Base-by-base conservation (phyloP, 257 asterid genomes). In the Nicotiana attenuata region DNA sequence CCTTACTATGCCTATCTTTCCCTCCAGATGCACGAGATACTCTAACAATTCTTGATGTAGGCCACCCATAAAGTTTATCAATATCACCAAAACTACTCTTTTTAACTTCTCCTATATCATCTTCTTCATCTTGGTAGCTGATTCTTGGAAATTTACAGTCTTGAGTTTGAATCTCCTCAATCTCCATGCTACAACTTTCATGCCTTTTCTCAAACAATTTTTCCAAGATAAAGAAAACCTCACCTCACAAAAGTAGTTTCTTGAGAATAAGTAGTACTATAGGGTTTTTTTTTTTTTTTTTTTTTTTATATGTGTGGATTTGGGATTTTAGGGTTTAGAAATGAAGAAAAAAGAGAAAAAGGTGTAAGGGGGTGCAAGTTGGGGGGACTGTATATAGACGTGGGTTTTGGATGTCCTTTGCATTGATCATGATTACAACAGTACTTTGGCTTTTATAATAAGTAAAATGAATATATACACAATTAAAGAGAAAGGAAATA, bases 1-100 rank as follows among this genome's bases (percentile, higher is more conserved):
- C 99, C 67, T 95, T 95, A 84, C 98, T 95, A 91, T 95, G 99
- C 81, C 96, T 64, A 83, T 95, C 99, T 50, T 91, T 93, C 38
- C 97, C 92, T 13, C 99, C 98, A 0, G 94, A 82, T 0, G 97
- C 93, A 65, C 97, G 90, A 33, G 93, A 91, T 85, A 91, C 97
- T 91, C 97, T 90, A 82, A 92, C 93, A 24, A 92, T 91, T 57
- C 97, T 87, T 7, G 97, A 91, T 10, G 94, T 78, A 38, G 94
- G 91, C 92, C 91, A 89, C 50, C 91, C 91, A 80, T 86, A 91
- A 61, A 91, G 84, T 10, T 91, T 86, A 3, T 86, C 90, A 0
- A 85, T 65, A 2, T 89, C 88, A 20, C 86, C 85, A 57, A 77
- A 38, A 24, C 60, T 16, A 10, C 20, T 85, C 69, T 84, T 78